Evolutionary conservation across 2,329 filamentous ascomycete genomes (phyloP).

Genomic region (Alternaria solani): DNA sequence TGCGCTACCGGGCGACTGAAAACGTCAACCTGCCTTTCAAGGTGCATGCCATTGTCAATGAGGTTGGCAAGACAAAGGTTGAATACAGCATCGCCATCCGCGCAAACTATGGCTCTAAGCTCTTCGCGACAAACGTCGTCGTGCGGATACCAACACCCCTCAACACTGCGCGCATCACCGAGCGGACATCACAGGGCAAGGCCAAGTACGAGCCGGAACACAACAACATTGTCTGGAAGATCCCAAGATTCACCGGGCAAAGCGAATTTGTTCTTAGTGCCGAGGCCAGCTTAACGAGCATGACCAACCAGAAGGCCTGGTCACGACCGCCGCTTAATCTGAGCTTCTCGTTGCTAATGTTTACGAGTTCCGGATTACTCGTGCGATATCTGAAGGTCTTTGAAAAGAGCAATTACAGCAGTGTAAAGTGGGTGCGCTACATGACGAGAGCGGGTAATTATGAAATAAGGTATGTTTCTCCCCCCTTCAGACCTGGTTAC

Average conservation of each 20-base stretch:
- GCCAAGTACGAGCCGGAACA: constrained; percentile 98
- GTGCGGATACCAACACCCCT: constrained; percentile 94
- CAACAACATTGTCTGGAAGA: constrained; percentile 99
- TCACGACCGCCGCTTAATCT: constrained; percentile 89
- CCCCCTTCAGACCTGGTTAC: neutral
- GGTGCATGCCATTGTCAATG: constrained; percentile 97
- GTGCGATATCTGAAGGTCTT: constrained; percentile 98
- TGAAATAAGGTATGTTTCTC: constrained; percentile 76
- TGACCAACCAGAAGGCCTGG: constrained; percentile 99
- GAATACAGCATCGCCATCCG: constrained; percentile 98
- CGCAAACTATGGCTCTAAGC: constrained; percentile 93
- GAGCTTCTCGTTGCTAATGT: constrained; percentile 96
- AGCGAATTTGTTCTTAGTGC: constrained; percentile 94
- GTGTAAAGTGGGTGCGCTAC: constrained; percentile 98
- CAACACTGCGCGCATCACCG: constrained; percentile 92
- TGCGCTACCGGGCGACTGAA: constrained; percentile 97
- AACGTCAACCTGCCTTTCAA: constrained; percentile 99
- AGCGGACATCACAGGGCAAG: constrained; percentile 93
- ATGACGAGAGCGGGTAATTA: constrained; percentile 99
- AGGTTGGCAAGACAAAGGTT: constrained; percentile 95
- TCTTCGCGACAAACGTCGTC: constrained; percentile 96
- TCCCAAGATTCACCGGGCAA: constrained; percentile 97
- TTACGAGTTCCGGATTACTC: constrained; percentile 90
- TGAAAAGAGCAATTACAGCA: constrained; percentile 98
- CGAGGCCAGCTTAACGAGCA: constrained; percentile 90